These are phyloP conservation scores for Suhomyces kunorum DNA, from an alignment of 1,139 yeast species.

Conservation along the genomic window DNA sequence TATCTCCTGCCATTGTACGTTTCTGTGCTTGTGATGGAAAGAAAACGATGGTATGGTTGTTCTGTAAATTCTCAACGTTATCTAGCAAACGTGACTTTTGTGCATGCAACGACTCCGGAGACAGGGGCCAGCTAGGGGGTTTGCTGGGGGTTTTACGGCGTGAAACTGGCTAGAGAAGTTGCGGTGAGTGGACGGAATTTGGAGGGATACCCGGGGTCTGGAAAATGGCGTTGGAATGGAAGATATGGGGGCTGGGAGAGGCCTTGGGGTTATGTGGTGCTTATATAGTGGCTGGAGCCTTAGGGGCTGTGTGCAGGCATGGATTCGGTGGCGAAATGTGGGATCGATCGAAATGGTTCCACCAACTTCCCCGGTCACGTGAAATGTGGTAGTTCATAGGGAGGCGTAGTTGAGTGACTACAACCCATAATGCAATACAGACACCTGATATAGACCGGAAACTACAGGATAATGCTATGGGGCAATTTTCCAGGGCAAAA, in stretches of 20 bases:
- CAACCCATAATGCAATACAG: too few relatives aligned
- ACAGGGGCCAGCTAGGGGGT: background rate
- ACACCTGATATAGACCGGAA: too few relatives aligned
- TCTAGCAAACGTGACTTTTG: slow-evolving; percentile 13
- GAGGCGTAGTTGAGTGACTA: too few relatives aligned
- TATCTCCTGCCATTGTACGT: slow-evolving; percentile 30
- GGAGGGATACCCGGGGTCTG: too few relatives aligned
- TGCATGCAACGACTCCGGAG: slow-evolving; percentile 11
- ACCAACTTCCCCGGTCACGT: slow-evolving; percentile 8
- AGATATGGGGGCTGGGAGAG: background rate
- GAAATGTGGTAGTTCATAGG: too few relatives aligned
- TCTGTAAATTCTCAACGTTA: slow-evolving; percentile 10
- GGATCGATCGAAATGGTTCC: slow-evolving; percentile 6
- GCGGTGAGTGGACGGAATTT: background rate
- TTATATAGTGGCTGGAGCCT: slow-evolving; percentile 4
- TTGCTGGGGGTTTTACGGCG: background rate
- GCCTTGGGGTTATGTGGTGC: background rate
- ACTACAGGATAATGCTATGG: too few relatives aligned
- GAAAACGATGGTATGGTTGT: slow-evolving; percentile 3
- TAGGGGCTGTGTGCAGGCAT: slow-evolving; percentile 10
- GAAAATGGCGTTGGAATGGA: background rate
- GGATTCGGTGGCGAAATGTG: slow-evolving; percentile 11
- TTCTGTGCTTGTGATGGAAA: background rate
- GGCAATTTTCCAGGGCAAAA: too few relatives aligned
- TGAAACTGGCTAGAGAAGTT: background rate